Evolutionary conservation across 768 basidiomycete species (phyloP).

Genomic region (Krasilnikovozyma curviuscula): DNA sequence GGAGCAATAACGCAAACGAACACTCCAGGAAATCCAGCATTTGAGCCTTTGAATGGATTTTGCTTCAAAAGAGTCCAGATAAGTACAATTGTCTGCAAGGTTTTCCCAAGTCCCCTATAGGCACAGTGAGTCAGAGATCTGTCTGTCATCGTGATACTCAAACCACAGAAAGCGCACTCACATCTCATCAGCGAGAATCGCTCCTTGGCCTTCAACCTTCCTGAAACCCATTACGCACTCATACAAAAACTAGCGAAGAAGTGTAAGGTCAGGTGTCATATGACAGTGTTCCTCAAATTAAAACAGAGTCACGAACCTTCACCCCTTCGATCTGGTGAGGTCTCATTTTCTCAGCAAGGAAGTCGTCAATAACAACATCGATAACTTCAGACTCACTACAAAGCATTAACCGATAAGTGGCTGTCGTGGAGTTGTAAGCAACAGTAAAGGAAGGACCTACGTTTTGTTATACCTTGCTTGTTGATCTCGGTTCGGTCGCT

Average conservation of each 20-base stretch:
- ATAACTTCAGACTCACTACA: constrained; percentile 41
- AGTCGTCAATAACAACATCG: constrained; percentile 71
- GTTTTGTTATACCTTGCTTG: constrained; percentile 49
- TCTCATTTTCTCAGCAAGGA: constrained; percentile 53
- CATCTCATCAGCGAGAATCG: constrained; percentile 96
- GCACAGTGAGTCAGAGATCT: neutral
- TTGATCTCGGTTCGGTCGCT: constrained; percentile 48
- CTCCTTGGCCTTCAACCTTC: constrained; percentile 72
- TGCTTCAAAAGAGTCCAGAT: constrained; percentile 84
- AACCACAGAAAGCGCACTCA: constrained; percentile 22
- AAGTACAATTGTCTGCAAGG: constrained; percentile 66
- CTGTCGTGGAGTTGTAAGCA: neutral
- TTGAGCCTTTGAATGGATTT: constrained; percentile 42
- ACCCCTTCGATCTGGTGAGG: constrained; percentile 75
- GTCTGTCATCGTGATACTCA: neutral
- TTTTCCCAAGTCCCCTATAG: constrained; percentile 89
- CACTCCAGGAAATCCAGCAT: constrained; percentile 11
- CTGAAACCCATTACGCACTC: constrained; percentile 88
- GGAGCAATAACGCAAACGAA: neutral
- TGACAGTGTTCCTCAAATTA: neutral
- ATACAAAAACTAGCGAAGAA: constrained; percentile 54
- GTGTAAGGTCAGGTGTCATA: no score
- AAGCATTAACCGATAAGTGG: neutral
- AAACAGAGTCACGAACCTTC: constrained; percentile 17
- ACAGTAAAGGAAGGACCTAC: constrained; percentile 29